These are phyloP conservation scores for Gossypium longicalyx DNA, from an alignment of 345 rosid species.

Conservation along the genomic window DNA sequence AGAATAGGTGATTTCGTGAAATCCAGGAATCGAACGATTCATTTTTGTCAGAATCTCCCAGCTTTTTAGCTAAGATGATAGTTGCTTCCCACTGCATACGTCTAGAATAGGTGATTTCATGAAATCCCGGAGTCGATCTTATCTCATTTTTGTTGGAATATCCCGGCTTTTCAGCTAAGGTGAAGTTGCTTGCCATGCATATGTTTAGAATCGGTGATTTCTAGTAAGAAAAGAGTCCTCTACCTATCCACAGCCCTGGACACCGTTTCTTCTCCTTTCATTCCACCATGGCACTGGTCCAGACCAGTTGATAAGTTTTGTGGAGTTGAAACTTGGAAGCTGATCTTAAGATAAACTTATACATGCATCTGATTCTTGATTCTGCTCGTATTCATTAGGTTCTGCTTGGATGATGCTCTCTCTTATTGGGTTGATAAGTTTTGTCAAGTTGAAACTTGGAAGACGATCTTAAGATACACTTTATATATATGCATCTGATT, in stretches of 20 bases:
- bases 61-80: not conserved
- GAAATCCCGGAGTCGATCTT: not conserved
- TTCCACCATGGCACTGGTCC: not conserved
- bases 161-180: not conserved
- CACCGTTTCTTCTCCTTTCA: no score
- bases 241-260: no score
- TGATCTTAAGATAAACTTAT: not conserved
- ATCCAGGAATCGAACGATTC: not conserved
- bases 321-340: not conserved
- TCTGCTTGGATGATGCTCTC: conserved; percentile 72
- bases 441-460: no score
- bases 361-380: conserved; percentile 3
- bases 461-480: no score
- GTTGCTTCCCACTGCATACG: not conserved
- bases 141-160: no score
- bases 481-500: no score
- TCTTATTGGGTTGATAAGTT: no score
- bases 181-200: not conserved
- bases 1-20: not conserved
- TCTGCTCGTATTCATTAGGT: conserved; percentile 33
- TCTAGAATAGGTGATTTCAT: not conserved
- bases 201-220: not conserved
- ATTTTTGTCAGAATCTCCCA: not conserved
- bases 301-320: not conserved
- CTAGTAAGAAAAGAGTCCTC: not conserved